These are phyloP conservation scores for Thielaviopsis ethacetica DNA, from an alignment of 2,329 filamentous ascomycete species.

Conservation along the genomic window DNA sequence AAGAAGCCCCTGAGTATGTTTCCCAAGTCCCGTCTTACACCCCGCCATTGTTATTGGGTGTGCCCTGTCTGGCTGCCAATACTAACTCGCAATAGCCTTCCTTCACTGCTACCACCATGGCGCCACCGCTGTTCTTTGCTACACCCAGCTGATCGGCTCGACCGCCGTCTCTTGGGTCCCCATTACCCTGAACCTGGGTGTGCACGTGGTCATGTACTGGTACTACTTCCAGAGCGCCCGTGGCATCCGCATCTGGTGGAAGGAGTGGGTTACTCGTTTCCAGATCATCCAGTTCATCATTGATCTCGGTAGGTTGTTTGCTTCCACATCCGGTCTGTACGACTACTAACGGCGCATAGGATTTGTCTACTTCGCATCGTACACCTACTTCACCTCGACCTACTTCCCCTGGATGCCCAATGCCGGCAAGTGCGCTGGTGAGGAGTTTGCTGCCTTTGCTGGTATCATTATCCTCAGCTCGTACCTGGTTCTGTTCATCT, in stretches of 20 bases:
- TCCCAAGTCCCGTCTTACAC: slow-evolving; percentile 19
- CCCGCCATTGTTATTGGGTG: background rate
- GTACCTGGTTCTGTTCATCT: slow-evolving; percentile 96
- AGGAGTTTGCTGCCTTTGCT: slow-evolving; percentile 89
- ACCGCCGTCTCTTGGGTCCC: slow-evolving; percentile 91
- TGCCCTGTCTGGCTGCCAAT: background rate
- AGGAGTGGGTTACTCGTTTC: slow-evolving; percentile 96
- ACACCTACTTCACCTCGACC: slow-evolving; percentile 88
- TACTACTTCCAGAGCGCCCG: slow-evolving; percentile 99
- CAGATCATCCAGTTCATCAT: slow-evolving; percentile 97
- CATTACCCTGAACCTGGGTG: slow-evolving; percentile 79
- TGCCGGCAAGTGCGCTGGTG: slow-evolving; percentile 72
- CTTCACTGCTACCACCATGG: slow-evolving; percentile 98
- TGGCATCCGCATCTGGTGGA: slow-evolving; percentile 96
- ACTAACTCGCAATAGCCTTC: slow-evolving; percentile 38
- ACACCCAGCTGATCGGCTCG: slow-evolving; percentile 85
- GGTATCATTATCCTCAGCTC: slow-evolving; percentile 86
- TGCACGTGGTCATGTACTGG: slow-evolving; percentile 99
- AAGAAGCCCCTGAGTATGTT: slow-evolving; percentile 73
- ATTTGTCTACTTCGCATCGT: slow-evolving; percentile 98
- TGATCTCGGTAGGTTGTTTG: slow-evolving; percentile 58
- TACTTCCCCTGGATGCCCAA: slow-evolving; percentile 82
- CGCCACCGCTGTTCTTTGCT: slow-evolving; percentile 91
- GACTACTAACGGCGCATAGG: slow-evolving; percentile 29
- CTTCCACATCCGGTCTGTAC: background rate